Evolutionary conservation across 768 basidiomycete genomes (phyloP), one percentile per base, ranked within the genome.

Genomic region (Rhizopogon salebrosus): DNA sequence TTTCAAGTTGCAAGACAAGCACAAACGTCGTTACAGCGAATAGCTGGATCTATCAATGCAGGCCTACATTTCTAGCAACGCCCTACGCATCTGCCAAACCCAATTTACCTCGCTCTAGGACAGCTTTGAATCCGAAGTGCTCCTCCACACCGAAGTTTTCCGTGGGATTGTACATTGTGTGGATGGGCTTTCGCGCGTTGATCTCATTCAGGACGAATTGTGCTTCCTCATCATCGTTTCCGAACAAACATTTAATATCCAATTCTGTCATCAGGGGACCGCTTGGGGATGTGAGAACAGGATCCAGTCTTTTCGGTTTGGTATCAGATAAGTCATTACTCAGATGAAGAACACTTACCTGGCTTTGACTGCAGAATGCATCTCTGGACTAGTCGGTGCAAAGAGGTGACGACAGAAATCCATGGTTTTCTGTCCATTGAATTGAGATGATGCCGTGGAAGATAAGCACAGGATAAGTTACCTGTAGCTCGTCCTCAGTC

Each of bases 341-440:
- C 20, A 31, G 16, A 24, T 8, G 18, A 9, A 7, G 5, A 4
- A 23, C 7, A 3, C 27, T 26, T 38, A 38, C 48, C 53, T 54
- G 4, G 53, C 48, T 35, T 54, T 34, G 14, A 61, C 57, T 8
- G 48, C n/a, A 8, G 43, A 35, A n/a, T 54, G 51, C 46, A 55
- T 55, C 13, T 52, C 56, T 1, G 60, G 59, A 35, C 57, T 51
- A 11, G 60, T 57, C 1, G 60, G 60, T 22, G 56, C 60, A 31
- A 62, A 60, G 11, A 59, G 31, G n/a, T 58, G 54, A 40, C 53
- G 51, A 24, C 51, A 55, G 27, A 62, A 62, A 41, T 61, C 57
- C 51, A 62, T 57, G 13, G 57, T 62, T 40, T 58, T 57, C 51
- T 58, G 27, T 16, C 45, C 24, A 27, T 51, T 38, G 31, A 34